phyloP scores from a whole-genome alignment of 768 basidiomycete species.

The Paxillus rubicundulus region DNA sequence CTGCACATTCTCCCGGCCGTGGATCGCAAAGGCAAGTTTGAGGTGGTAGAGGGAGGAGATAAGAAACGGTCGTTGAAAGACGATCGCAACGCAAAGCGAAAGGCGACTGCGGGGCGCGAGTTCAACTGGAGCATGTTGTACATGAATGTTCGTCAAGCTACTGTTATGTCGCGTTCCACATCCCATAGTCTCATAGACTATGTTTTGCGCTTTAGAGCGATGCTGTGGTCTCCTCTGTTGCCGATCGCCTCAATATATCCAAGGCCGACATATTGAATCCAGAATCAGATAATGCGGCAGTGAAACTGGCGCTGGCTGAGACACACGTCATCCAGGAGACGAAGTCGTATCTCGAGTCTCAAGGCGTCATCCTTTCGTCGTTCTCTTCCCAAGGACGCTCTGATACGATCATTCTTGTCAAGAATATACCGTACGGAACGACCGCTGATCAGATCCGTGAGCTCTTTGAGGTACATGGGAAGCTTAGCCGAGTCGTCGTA shows the following conservation, averaged over 20 bases:
- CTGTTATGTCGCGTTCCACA: slow-evolving; percentile 15
- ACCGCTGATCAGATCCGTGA: slow-evolving; percentile 70
- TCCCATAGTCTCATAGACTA: slow-evolving; percentile 21
- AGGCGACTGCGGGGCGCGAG: slow-evolving; percentile 66
- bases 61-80: slow-evolving; percentile 60
- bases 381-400: slow-evolving; percentile 58
- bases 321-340: slow-evolving; percentile 96
- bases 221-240: slow-evolving; percentile 88
- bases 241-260: slow-evolving; percentile 80
- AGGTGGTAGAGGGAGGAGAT: slow-evolving; percentile 38
- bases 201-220: slow-evolving; percentile 62
- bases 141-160: slow-evolving; percentile 81
- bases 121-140: slow-evolving; percentile 95
- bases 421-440: slow-evolving; percentile 95
- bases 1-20: slow-evolving; percentile 88
- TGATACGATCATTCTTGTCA: slow-evolving; percentile 84
- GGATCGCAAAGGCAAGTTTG: slow-evolving; percentile 52
- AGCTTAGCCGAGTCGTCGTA: slow-evolving; percentile 67
- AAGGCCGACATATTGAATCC: slow-evolving; percentile 90
- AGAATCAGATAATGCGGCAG: slow-evolving; percentile 77
- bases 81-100: slow-evolving; percentile 56
- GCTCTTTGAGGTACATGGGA: slow-evolving; percentile 75
- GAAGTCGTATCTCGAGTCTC: slow-evolving; percentile 80
- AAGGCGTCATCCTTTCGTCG: slow-evolving; percentile 62
- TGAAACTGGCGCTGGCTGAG: slow-evolving; percentile 94